Conservation (phyloP, 2,329 filamentous ascomycete species). For the Pestalotiopsis sp. region DNA sequence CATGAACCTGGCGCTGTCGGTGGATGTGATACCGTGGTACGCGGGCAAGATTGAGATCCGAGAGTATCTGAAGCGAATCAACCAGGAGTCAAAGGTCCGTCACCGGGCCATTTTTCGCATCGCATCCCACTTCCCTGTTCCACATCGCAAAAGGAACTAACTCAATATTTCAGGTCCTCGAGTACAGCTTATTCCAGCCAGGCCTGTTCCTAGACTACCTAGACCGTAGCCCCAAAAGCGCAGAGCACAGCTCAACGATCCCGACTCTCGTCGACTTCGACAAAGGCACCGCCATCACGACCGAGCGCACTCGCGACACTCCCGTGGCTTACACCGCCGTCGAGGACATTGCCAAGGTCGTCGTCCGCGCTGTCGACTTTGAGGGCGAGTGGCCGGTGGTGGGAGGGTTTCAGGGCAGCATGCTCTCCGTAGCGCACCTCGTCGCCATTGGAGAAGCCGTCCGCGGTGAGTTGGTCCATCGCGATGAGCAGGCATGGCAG, state of each 20-base stretch:
- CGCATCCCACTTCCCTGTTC: not conserved
- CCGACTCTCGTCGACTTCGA: conserved; percentile 32
- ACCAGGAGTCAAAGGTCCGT: conserved; percentile 21
- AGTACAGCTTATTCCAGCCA: conserved; percentile 45
- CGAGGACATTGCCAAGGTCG: conserved; percentile 37
- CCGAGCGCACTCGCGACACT: conserved; percentile 17
- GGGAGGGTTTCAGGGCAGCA: conserved; percentile 39
- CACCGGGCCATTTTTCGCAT: conserved; percentile 23
- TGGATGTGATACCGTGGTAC: conserved; percentile 32
- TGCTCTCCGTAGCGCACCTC: conserved; percentile 30
- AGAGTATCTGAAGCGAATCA: not conserved
- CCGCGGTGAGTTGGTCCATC: conserved; percentile 26
- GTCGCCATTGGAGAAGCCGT: conserved; percentile 36
- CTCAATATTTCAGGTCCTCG: not conserved
- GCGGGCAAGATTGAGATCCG: conserved; percentile 37
- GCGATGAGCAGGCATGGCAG: not conserved
- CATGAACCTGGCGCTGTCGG: not conserved
- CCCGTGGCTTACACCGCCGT: conserved; percentile 35
- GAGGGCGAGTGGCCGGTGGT: conserved; percentile 41
- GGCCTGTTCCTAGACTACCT: conserved; percentile 53
- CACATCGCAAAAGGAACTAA: not conserved
- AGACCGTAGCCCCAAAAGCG: conserved; percentile 41
- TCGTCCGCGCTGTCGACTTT: conserved; percentile 39
- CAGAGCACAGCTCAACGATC: conserved; percentile 37
- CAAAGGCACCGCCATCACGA: not conserved